Percentiles rank a stretch among this genome's conserved stretches.
Evolutionary conservation across 331 rosid species (phyloP).

Genomic region (Dryas integrifolia): DNA sequence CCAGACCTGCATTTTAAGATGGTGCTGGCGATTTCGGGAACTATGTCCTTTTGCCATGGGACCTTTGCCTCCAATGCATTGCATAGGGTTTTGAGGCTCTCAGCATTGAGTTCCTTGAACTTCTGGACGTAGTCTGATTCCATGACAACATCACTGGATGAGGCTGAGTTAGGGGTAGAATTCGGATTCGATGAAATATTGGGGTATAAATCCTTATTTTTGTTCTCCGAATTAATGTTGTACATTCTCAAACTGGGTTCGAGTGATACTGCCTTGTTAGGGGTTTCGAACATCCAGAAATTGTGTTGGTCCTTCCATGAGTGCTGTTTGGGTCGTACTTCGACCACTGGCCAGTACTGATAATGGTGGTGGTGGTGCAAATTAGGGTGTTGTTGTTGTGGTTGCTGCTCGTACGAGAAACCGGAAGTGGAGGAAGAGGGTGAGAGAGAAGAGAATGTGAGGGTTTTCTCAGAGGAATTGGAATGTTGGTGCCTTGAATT

Average conservation of each 20-base stretch:
- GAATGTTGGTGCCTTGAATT: constrained; percentile 50
- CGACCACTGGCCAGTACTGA: not conserved
- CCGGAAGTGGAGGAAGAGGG: constrained; percentile 71
- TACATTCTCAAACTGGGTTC: constrained; percentile 51
- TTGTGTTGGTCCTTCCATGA: constrained; percentile 23
- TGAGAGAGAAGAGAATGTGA: constrained; percentile 55
- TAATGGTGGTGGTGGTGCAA: constrained; percentile 18
- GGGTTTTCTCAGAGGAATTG: constrained; percentile 48
- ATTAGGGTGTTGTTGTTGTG: constrained; percentile 33
- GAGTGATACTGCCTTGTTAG: constrained; percentile 16
- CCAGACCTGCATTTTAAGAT: constrained; percentile 81
- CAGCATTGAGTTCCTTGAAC: constrained; percentile 64
- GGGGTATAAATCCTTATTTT: constrained; percentile 8
- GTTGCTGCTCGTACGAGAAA: constrained; percentile 60
- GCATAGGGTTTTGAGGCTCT: constrained; percentile 61
- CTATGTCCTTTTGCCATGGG: constrained; percentile 72
- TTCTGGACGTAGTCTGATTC: constrained; percentile 52
- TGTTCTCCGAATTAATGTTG: constrained; percentile 36
- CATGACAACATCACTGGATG: constrained; percentile 57
- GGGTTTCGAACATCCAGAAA: constrained; percentile 42
- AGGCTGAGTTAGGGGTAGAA: constrained; percentile 64
- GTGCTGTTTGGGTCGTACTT: too few species aligned
- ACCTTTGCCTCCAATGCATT: constrained; percentile 63
- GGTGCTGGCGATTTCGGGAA: constrained; percentile 66
- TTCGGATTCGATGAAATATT: constrained; percentile 40